Evolutionary conservation across 176 grass and related monocot species (phyloP).

Genomic region (Calamus simplicifolius): DNA sequence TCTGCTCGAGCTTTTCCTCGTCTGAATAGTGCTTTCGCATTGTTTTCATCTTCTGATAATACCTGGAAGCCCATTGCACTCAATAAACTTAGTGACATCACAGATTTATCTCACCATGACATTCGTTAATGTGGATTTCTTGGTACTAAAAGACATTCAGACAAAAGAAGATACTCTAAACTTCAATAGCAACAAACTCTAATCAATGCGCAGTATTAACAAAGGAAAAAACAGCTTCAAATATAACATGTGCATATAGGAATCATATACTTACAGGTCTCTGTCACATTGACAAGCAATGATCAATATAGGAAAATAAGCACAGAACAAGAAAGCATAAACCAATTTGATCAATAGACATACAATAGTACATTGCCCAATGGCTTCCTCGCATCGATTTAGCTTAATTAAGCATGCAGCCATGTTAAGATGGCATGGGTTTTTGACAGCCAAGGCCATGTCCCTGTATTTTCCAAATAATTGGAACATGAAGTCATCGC

Average conservation of each 20-base stretch:
- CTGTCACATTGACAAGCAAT: no score
- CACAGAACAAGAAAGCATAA: neutral
- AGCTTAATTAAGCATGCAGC: constrained; percentile 82
- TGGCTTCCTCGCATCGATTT: constrained; percentile 68
- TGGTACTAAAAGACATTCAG: no score
- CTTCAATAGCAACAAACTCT: no score
- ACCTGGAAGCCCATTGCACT: constrained; percentile 32
- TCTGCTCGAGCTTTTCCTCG: constrained; percentile 77
- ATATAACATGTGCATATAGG: no score
- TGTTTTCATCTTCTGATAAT: constrained; percentile 78
- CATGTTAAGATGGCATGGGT: constrained; percentile 92
- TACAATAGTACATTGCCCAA: constrained; percentile 74
- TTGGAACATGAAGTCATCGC: constrained; percentile 99
- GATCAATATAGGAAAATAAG: neutral
- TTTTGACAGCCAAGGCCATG: constrained; percentile 96
- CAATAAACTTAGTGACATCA: no score
- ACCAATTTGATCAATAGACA: constrained; percentile 9
- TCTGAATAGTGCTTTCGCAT: constrained; percentile 76
- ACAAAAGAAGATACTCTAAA: no score
- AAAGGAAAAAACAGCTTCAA: no score
- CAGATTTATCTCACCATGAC: no score
- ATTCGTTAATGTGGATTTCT: no score
- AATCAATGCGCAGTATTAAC: no score
- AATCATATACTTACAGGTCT: no score
- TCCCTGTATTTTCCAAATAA: constrained; percentile 97